A percentile compares a stretch with the other conserved stretches of the same genome.
These are phyloP conservation scores for Ogataea methanolica DNA, from an alignment of 805 yeast species.

Conservation along the genomic window DNA sequence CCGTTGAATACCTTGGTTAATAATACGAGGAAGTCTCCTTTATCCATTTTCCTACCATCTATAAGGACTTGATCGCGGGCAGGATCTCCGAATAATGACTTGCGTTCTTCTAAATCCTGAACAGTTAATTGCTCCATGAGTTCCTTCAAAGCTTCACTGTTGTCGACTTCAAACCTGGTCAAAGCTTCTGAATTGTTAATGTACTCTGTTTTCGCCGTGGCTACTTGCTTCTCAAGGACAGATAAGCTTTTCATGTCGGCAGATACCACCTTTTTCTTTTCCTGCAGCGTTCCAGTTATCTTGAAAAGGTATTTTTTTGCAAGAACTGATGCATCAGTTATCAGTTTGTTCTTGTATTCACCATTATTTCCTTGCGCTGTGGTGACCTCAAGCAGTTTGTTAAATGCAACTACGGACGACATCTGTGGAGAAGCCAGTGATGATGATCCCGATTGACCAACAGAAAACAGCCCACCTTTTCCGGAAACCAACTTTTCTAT, in stretches of 20 bases:
- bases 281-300: constrained; percentile 1
- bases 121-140: constrained; percentile 1
- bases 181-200: constrained; percentile 13
- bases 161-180: constrained; percentile 12
- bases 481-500: neutral
- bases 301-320: constrained; percentile 12
- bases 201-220: constrained; percentile 3
- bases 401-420: constrained; percentile 5
- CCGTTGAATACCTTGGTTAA: constrained; percentile 3
- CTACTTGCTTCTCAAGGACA: neutral
- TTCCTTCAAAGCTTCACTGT: constrained; percentile 1
- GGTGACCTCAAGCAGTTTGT: constrained; percentile 6
- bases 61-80: constrained; percentile 8
- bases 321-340: constrained; percentile 8
- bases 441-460: too few relatives aligned
- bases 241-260: neutral
- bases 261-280: neutral
- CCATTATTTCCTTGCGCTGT: constrained; percentile 11
- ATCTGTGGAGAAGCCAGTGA: constrained; percentile 2
- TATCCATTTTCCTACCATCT: constrained; percentile 5
- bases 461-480: neutral
- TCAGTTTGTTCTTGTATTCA: neutral
- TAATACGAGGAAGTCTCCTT: constrained; percentile 4
- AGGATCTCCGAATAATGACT: constrained; percentile 14
- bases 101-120: constrained; percentile 4